Percentiles rank a stretch among this genome's conserved stretches.
phyloP scores from a whole-genome alignment of 371 early-diverging fungal species.

The Smittium culicis region DNA sequence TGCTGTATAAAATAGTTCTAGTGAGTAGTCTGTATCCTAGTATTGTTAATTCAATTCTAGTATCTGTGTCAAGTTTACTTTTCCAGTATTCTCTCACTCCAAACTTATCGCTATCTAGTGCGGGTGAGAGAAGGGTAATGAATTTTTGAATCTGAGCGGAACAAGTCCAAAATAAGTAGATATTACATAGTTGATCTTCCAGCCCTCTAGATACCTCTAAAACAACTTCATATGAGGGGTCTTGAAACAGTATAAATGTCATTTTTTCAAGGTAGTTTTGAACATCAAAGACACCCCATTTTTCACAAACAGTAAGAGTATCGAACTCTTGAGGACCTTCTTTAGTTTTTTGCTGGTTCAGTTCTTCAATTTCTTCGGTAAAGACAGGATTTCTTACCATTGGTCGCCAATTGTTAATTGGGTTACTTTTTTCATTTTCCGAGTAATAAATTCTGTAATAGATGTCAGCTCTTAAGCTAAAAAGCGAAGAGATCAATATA shows the following conservation, averaged over 20 bases:
- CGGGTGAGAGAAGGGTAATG: conserved; percentile 36
- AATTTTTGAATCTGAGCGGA: conserved; percentile 37
- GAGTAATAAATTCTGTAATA: neutral
- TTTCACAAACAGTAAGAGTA: conserved; percentile 4
- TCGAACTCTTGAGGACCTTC: neutral
- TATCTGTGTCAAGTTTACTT: conserved; percentile 36
- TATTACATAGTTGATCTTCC: conserved; percentile 51
- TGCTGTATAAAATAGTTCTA: conserved; percentile 57
- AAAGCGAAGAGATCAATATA: neutral
- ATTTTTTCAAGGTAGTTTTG: conserved; percentile 6
- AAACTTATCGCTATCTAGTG: conserved; percentile 38
- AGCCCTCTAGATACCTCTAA: conserved; percentile 45
- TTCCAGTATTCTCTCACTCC: conserved; percentile 31
- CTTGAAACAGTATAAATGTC: neutral
- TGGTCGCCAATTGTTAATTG: neutral
- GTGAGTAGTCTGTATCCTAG: conserved; percentile 52
- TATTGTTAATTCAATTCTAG: conserved; percentile 49
- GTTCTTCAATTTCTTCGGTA: neutral
- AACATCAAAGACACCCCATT: neutral
- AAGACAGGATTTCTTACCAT: conserved; percentile 5
- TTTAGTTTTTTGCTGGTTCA: neutral
- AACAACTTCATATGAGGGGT: conserved; percentile 27
- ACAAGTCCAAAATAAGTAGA: conserved; percentile 52
- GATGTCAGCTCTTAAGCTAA: neutral
- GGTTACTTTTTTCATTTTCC: neutral